Evolutionary conservation across 169 alveolate species (phyloP).

Genomic region (Blepharisma undulans): DNA sequence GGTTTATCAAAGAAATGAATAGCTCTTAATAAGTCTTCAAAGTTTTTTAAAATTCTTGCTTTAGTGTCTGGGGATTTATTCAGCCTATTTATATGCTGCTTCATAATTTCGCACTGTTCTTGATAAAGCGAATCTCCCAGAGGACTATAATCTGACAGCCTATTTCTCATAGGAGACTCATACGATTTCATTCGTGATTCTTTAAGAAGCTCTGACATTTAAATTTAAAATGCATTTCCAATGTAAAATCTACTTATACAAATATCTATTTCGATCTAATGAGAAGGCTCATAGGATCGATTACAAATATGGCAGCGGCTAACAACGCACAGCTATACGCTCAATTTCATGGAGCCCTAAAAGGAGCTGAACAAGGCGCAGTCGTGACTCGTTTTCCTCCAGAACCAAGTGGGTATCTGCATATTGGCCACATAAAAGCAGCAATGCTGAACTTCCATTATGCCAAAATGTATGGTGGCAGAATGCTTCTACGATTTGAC

Average conservation of each 20-base stretch:
- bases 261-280: not conserved
- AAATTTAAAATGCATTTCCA: not conserved
- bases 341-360: conserved; percentile 73
- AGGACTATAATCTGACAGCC: not conserved
- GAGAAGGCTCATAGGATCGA: not conserved
- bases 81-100: not conserved
- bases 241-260: not conserved
- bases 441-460: conserved; percentile 95
- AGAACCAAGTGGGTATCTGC: conserved; percentile 99
- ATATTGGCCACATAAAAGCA: conserved; percentile 99
- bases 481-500: conserved; percentile 95
- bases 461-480: conserved; percentile 94
- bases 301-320: conserved; percentile 8
- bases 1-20: conserved; percentile 22
- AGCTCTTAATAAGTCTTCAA: not conserved
- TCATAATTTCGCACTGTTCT: not conserved
- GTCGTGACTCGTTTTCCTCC: conserved; percentile 99
- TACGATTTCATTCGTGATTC: not conserved
- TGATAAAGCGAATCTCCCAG: not conserved
- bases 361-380: conserved; percentile 93
- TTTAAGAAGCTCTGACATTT: not conserved
- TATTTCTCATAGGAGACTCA: not conserved
- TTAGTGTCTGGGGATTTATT: not conserved
- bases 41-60: not conserved
- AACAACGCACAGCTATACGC: conserved; percentile 16